Base-by-base conservation (phyloP, 1,284 basidiomycete species). In the Papiliotrema fonsecae region DNA sequence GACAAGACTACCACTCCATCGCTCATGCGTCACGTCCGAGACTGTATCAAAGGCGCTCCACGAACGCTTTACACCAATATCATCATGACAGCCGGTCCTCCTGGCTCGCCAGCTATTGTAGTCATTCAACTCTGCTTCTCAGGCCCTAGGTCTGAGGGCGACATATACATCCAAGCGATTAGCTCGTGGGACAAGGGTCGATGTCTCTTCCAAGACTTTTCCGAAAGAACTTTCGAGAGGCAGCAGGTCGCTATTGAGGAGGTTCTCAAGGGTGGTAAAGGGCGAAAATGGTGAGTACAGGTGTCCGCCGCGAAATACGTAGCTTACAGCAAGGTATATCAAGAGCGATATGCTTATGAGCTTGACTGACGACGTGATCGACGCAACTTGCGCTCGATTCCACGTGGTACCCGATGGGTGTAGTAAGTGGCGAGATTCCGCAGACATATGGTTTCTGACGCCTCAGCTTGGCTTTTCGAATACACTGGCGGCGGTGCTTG, bases 231-330 rank as follows among this genome's bases (percentile, higher is more conserved):
- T 49, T 93, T 90, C 70, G 72, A 89, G 53, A 80, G 83, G 60
- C 90, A 94, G 69, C 91, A 94, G 70, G 85, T 91, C 58, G 89
- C 87, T 50, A 83, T 93, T 4, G 88, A 88, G 13, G 87, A 92
- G 70, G 85, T 93, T 10, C 72, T 94, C 50, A 82, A 86, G 57
- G 88, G 85, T 21, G 88, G 85, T 82, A 83, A 81, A 39, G 88
- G 87, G 6, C 77, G 86, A 44, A 88, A 89, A 65, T 92, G 88
- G 89, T 64, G 18, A 57, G 61, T 62, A 11, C 4, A 10, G 13
- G 3, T 21, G 31, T 19, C 35, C 11, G 26, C 4, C 24, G 35
- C 7, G 30, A 42, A 25, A 41, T 19, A 49, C 21, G 9, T 47
- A 3, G 43, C 24, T 41, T 18, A 30, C n/a, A 32, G 26, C 13